These are phyloP conservation scores for Boletus reticuloceps DNA, from an alignment of 768 basidiomycete genomes.

Conservation along the genomic window DNA sequence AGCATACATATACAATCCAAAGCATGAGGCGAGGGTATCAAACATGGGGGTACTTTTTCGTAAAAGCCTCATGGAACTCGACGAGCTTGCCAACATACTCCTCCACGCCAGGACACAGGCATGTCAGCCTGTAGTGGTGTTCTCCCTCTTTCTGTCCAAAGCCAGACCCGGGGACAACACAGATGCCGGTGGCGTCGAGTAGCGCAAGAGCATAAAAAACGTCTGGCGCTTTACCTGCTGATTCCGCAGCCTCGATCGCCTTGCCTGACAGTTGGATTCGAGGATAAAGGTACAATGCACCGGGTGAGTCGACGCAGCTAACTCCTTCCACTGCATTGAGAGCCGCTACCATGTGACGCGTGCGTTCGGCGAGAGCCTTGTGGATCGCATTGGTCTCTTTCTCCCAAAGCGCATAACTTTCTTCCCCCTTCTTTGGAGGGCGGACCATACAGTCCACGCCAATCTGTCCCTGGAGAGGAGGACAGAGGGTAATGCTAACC, in stretches of 20 bases:
- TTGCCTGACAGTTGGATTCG: slow-evolving; percentile 68
- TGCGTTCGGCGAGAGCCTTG: slow-evolving; percentile 67
- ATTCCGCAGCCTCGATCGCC: slow-evolving; percentile 70
- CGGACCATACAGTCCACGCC: slow-evolving; percentile 94
- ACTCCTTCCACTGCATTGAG: slow-evolving; percentile 85
- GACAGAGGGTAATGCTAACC: slow-evolving; percentile 87
- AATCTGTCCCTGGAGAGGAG: slow-evolving; percentile 87
- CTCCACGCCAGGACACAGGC: slow-evolving; percentile 91
- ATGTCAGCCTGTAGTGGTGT: slow-evolving; percentile 90
- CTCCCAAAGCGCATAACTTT: slow-evolving; percentile 78
- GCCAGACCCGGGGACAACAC: slow-evolving; percentile 89
- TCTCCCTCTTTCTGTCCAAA: slow-evolving; percentile 93
- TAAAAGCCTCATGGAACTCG: slow-evolving; percentile 63
- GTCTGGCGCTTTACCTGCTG: slow-evolving; percentile 78
- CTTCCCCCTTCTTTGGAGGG: slow-evolving; percentile 74
- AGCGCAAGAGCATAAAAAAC: slow-evolving; percentile 83
- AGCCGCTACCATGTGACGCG: slow-evolving; percentile 68
- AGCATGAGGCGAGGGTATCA: slow-evolving; percentile 8
- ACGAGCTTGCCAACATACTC: slow-evolving; percentile 88
- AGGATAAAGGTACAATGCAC: slow-evolving; percentile 94
- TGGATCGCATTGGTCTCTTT: slow-evolving; percentile 83
- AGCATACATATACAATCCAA: not conserved
- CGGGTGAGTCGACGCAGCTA: slow-evolving; percentile 85
- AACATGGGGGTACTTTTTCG: slow-evolving; percentile 41
- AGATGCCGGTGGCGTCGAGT: slow-evolving; percentile 88